phyloP scores from a whole-genome alignment of 2,329 filamentous ascomycete species.

The Ophiostoma himal-ulmi region DNA sequence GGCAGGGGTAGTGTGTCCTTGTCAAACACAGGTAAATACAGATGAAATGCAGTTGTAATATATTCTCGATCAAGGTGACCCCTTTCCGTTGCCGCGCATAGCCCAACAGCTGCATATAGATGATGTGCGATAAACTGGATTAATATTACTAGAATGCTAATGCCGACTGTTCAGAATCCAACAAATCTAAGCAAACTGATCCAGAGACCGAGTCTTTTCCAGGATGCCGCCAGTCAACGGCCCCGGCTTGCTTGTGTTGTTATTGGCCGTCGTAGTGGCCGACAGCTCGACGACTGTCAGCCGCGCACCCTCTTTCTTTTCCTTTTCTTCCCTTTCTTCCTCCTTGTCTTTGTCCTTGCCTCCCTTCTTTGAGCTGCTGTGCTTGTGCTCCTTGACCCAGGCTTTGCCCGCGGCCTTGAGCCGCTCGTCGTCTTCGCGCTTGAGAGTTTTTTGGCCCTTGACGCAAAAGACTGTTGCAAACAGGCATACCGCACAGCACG shows the following conservation, averaged over 20 bases:
- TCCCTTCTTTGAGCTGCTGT: background rate
- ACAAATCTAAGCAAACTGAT: background rate
- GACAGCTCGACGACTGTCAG: background rate
- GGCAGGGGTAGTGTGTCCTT: background rate
- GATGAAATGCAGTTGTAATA: background rate
- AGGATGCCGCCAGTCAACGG: background rate
- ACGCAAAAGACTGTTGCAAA: background rate
- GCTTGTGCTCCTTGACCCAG: conserved; percentile 4
- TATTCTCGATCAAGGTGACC: too few species aligned
- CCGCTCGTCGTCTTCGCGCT: conserved; percentile 7
- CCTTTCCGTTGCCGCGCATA: too few species aligned
- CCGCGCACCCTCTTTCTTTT: background rate
- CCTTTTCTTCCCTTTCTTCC: background rate
- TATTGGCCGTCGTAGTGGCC: background rate
- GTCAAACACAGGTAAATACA: background rate
- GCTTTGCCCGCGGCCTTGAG: background rate
- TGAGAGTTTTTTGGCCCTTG: background rate
- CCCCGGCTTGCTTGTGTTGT: background rate
- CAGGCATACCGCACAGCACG: background rate
- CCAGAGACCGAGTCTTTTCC: background rate
- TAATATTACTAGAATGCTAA: background rate
- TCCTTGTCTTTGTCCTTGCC: background rate
- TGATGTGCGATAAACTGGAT: background rate
- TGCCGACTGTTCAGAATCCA: background rate
- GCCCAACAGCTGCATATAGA: too few species aligned